Evolutionary conservation across 2,329 filamentous ascomycete genomes (phyloP).

Genomic region (Cercospora zeae-maydis): DNA sequence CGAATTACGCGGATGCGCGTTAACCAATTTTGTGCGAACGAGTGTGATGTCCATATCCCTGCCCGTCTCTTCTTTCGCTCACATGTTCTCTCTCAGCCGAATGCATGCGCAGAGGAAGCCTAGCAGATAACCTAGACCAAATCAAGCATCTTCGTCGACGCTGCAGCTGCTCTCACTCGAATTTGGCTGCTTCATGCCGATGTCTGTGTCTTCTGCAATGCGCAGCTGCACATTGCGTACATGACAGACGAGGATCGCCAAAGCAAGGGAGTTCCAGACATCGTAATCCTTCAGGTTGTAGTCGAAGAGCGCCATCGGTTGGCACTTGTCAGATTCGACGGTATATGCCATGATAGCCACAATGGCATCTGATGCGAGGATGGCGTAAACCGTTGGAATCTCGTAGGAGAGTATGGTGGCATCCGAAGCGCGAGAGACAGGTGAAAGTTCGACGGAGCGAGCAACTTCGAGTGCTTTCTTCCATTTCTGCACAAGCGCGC

Average conservation of each 20-base stretch:
- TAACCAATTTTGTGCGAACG: background rate
- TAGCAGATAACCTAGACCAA: background rate
- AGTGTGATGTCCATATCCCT: background rate
- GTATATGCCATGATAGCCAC: slow-evolving; percentile 53
- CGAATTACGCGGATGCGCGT: background rate
- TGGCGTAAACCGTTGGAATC: slow-evolving; percentile 52
- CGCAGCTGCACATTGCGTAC: slow-evolving; percentile 50
- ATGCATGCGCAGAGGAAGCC: background rate
- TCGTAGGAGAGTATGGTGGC: slow-evolving; percentile 25
- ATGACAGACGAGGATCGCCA: slow-evolving; percentile 55
- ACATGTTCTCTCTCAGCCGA: background rate
- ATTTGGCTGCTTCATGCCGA: slow-evolving; percentile 20
- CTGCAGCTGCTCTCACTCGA: background rate
- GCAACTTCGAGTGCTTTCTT: slow-evolving; percentile 36
- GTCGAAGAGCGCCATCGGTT: slow-evolving; percentile 51
- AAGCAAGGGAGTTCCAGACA: slow-evolving; percentile 58
- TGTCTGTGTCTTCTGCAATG: slow-evolving; percentile 39
- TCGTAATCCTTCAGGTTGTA: slow-evolving; percentile 52
- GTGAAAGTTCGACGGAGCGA: slow-evolving; percentile 29
- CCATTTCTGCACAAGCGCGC: slow-evolving; percentile 44
- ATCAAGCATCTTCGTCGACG: slow-evolving; percentile 7
- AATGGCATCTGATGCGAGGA: slow-evolving; percentile 53
- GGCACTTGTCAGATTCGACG: slow-evolving; percentile 36
- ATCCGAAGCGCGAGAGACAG: slow-evolving; percentile 15
- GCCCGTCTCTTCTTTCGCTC: background rate